Evolutionary conservation across 176 grass and related monocot genomes (phyloP).

Genomic region (Chrysopogon serrulatus): DNA sequence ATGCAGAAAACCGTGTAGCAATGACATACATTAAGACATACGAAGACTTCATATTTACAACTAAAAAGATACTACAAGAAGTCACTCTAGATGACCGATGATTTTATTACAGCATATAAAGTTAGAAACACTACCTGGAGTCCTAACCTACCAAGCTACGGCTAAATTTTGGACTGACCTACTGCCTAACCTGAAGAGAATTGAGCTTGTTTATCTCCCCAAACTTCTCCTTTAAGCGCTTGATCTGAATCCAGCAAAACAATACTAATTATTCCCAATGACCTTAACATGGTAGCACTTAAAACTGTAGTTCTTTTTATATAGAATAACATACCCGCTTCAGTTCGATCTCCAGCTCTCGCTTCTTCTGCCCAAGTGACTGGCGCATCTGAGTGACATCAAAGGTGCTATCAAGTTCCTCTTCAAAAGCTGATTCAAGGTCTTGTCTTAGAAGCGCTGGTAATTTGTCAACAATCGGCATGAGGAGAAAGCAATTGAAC

Average conservation of each 20-base stretch:
- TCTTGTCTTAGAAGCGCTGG: conserved; percentile 80
- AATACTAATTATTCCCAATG: background rate
- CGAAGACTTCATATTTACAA: background rate
- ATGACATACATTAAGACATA: background rate
- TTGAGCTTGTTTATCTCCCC: conserved; percentile 79
- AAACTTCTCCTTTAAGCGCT: conserved; percentile 83
- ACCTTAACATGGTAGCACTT: background rate
- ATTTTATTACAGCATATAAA: conserved; percentile 19
- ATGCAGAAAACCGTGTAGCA: background rate
- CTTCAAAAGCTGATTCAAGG: conserved; percentile 69
- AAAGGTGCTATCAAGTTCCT: conserved; percentile 75
- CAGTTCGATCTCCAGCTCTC: conserved; percentile 69
- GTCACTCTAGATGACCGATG: background rate
- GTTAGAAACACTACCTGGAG: background rate
- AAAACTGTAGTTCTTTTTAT: background rate
- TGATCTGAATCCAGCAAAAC: conserved; percentile 51
- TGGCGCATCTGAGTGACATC: conserved; percentile 60
- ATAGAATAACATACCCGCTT: conserved; percentile 45
- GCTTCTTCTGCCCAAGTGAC: conserved; percentile 58
- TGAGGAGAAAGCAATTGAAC: conserved; percentile 98
- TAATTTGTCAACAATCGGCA: conserved; percentile 93
- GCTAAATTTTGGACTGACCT: background rate
- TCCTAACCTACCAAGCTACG: conserved; percentile 12
- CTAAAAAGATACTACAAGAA: background rate
- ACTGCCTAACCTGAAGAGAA: conserved; percentile 35